phyloP scores from a whole-genome alignment of 2,329 filamentous ascomycete species.

The Thielaviopsis cerberus region DNA sequence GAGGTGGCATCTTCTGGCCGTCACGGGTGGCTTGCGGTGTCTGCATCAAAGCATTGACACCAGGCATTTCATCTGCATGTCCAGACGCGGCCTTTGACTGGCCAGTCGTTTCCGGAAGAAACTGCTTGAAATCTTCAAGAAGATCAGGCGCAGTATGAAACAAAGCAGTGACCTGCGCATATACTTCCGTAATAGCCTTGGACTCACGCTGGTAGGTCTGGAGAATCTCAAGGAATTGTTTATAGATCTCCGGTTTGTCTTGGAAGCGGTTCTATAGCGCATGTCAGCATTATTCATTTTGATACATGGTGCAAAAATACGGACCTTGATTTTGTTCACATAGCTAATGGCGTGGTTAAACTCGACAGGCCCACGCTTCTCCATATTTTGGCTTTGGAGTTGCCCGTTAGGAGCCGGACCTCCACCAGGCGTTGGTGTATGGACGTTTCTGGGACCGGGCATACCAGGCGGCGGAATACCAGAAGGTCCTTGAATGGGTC shows the following conservation, averaged over 20 bases:
- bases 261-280: constrained; percentile 74
- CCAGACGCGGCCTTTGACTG: constrained; percentile 31
- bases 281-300: background rate
- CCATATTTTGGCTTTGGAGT: constrained; percentile 42
- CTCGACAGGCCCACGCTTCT: constrained; percentile 85
- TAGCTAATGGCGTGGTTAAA: constrained; percentile 99
- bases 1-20: constrained; percentile 68
- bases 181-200: constrained; percentile 96
- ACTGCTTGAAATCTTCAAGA: constrained; percentile 96
- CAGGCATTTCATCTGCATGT: constrained; percentile 47
- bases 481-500: constrained; percentile 9
- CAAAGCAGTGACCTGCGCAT: constrained; percentile 83
- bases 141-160: constrained; percentile 89
- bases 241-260: constrained; percentile 93
- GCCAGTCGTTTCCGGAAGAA: constrained; percentile 67
- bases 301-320: constrained; percentile 14
- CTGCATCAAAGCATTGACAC: constrained; percentile 27
- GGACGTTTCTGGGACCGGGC: constrained; percentile 32
- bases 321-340: constrained; percentile 97
- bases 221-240: constrained; percentile 93
- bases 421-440: constrained; percentile 40
- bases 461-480: constrained; percentile 14
- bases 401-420: constrained; percentile 43
- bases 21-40: constrained; percentile 38
- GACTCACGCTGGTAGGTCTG: constrained; percentile 97